These are phyloP conservation scores for Lentinus polychrous DNA, from an alignment of 1,284 basidiomycete genomes.

Conservation along the genomic window DNA sequence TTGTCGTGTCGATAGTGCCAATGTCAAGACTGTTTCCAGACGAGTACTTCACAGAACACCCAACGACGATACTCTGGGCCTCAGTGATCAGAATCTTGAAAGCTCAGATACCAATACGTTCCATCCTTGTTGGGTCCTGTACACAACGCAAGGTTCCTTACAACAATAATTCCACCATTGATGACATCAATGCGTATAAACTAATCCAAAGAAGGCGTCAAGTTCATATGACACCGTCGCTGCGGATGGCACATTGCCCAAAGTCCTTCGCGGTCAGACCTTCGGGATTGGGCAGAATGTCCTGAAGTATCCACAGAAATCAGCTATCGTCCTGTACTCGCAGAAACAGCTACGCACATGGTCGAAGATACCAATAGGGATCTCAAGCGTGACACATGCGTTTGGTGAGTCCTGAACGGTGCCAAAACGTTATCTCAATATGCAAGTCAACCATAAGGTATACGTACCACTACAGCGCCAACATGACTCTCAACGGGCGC, in stretches of 20 bases:
- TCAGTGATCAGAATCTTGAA: too few relatives aligned
- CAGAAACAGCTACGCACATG: slow-evolving; percentile 32
- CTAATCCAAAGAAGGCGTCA: too few relatives aligned
- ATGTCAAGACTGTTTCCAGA: too few relatives aligned
- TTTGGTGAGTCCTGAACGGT: slow-evolving; percentile 60
- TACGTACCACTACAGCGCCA: slow-evolving; percentile 60
- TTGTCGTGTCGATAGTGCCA: too few relatives aligned
- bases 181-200: too few relatives aligned
- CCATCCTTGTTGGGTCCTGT: too few relatives aligned
- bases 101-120: too few relatives aligned
- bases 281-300: slow-evolving; percentile 58
- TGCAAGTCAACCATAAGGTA: neutral
- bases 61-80: too few relatives aligned
- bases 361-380: slow-evolving; percentile 70
- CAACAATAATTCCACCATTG: too few relatives aligned
- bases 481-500: slow-evolving; percentile 75
- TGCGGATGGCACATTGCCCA: slow-evolving; percentile 61
- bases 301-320: slow-evolving; percentile 25
- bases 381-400: slow-evolving; percentile 66
- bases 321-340: neutral
- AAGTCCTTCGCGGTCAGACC: slow-evolving; percentile 51
- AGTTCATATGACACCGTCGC: slow-evolving; percentile 52
- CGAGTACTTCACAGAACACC: too few relatives aligned
- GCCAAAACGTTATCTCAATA: slow-evolving; percentile 1
- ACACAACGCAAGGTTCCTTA: too few relatives aligned